Evolutionary conservation across 495 filamentous ascomycete genomes (phyloP), one percentile per base, ranked within the genome.

Genomic region (Evansstolkia leycettana): DNA sequence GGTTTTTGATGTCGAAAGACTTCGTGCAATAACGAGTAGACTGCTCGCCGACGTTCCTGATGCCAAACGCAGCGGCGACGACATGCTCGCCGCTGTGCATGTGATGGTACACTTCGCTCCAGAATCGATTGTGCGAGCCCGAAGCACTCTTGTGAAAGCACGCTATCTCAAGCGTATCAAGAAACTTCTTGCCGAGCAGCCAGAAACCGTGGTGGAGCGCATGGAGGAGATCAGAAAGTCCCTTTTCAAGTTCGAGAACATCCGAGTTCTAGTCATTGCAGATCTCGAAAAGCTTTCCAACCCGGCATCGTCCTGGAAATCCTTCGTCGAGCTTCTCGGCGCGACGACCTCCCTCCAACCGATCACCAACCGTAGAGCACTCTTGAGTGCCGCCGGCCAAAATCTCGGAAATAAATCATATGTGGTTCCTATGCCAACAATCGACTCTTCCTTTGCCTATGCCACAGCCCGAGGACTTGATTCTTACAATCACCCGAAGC

Each of bases 21-120:
- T 99, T 37, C 78, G 76, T 39, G 79, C 88, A 0, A 82, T 81
- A n/a, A 72, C 88, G n/a, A 72, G 75, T 13, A 83, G 92, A 53
- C 77, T 94, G 17, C 72, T 94, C 5, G 85, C 88, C 7, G 90
- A 95, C 50, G 80, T 99, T 17, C 90, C 90, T 2, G 87, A 96
- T 41, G 69, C 80, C 37, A 99, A 96, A 70, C 78, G 90, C 13
- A 82, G 76, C 41, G 90, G 92, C 17, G 76, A 82, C 40, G 69
- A 71, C 38, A 75, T 77, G 62, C 55, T 64, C 23, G 55, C 52
- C 13, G 77, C 83, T n/a, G 81, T 93, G 6, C 80, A 86, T 41
- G 67, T 72, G 33, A 88, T 90, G 66, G 72, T 93, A 23, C 78
- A 89, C 45, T 77, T 80, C 41, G 70, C 76, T 9, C 64, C 67